Evolutionary conservation across 2,329 filamentous ascomycete genomes (phyloP).

Genomic region (Exophiala xenobiotica): DNA sequence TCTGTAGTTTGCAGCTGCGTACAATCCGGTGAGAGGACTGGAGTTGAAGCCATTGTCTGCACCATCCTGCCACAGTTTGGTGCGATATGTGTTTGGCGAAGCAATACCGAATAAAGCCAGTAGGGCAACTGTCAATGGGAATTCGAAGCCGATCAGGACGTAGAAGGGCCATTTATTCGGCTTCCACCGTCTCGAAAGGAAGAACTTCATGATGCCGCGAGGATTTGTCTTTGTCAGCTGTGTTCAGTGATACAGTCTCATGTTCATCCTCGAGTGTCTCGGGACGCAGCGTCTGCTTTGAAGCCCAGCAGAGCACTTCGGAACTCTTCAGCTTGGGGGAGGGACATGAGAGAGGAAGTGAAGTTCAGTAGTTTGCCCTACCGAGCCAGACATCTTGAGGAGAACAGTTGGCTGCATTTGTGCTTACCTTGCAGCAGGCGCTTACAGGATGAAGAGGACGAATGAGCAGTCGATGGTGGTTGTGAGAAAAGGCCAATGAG

Average conservation of each 20-base stretch:
- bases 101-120: conserved; percentile 63
- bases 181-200: conserved; percentile 56
- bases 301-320: background rate
- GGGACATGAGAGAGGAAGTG: conserved; percentile 11
- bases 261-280: conserved; percentile 6
- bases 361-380: conserved; percentile 2
- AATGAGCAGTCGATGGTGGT: conserved; percentile 15
- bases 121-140: conserved; percentile 57
- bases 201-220: conserved; percentile 33
- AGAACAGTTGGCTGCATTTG: conserved; percentile 4
- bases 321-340: background rate
- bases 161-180: conserved; percentile 48
- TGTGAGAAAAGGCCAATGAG: conserved; percentile 9
- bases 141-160: conserved; percentile 54
- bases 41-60: conserved; percentile 63
- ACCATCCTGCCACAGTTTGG: conserved; percentile 62
- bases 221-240: background rate
- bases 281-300: background rate
- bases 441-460: conserved; percentile 20
- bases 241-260: conserved; percentile 9
- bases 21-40: conserved; percentile 55
- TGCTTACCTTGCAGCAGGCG: conserved; percentile 23
- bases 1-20: conserved; percentile 59
- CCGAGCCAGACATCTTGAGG: conserved; percentile 6
- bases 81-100: conserved; percentile 60